phyloP scores from a whole-genome alignment of 2,329 filamentous ascomycete species.

The Sporothrix inflata region DNA sequence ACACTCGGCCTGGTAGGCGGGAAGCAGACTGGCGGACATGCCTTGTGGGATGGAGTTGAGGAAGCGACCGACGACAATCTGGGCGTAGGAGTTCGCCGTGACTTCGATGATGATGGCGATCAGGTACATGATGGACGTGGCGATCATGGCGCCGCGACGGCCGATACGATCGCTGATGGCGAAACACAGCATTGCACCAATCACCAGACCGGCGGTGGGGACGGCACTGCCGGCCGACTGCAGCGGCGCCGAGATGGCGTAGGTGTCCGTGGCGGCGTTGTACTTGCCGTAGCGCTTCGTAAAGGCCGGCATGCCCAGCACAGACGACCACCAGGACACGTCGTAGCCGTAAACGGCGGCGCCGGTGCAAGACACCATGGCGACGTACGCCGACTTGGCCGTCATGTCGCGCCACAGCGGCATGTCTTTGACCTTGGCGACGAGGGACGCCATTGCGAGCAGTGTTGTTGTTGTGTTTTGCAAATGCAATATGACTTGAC shows the following conservation, averaged over 20 bases:
- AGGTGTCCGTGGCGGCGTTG: neutral
- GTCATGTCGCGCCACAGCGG: slow-evolving; percentile 27
- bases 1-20: slow-evolving; percentile 26
- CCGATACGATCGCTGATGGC: slow-evolving; percentile 26
- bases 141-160: slow-evolving; percentile 24
- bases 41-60: slow-evolving; percentile 27
- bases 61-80: slow-evolving; percentile 21
- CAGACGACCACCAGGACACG: slow-evolving; percentile 25
- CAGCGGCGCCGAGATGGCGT: slow-evolving; percentile 22
- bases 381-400: slow-evolving; percentile 18
- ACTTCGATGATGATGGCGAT: slow-evolving; percentile 23
- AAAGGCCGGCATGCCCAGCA: slow-evolving; percentile 25
- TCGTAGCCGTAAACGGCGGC: slow-evolving; percentile 27
- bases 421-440: neutral
- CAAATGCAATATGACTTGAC: too few relatives aligned
- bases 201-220: slow-evolving; percentile 20
- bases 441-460: neutral
- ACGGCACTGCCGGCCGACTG: slow-evolving; percentile 25
- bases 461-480: neutral
- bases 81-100: slow-evolving; percentile 23
- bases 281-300: slow-evolving; percentile 24
- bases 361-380: slow-evolving; percentile 22
- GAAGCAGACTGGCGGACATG: slow-evolving; percentile 26
- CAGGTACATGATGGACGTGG: slow-evolving; percentile 24
- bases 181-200: slow-evolving; percentile 18